A percentile compares a stretch with the other conserved stretches of the same genome.
These are phyloP conservation scores for Fonsecaea nubica DNA, from an alignment of 2,329 filamentous ascomycete species.

Conservation along the genomic window DNA sequence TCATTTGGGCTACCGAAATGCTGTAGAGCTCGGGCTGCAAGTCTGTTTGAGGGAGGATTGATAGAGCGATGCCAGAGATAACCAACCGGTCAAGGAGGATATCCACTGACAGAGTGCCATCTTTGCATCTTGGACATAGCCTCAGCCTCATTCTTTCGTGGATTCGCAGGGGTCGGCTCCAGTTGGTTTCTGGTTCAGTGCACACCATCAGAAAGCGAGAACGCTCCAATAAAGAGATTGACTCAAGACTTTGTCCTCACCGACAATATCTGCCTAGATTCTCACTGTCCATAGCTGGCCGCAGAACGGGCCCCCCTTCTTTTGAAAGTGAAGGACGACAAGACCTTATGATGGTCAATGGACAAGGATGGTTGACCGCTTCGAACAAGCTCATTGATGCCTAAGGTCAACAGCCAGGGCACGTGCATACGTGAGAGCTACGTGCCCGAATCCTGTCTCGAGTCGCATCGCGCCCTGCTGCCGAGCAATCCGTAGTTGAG, in stretches of 20 bases:
- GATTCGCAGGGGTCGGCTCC: neutral
- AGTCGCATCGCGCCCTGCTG: constrained; percentile 1
- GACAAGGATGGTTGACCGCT: constrained; percentile 5
- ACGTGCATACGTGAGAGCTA: constrained; percentile 7
- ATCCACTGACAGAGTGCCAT: neutral
- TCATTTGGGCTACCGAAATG: neutral
- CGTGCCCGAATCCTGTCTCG: constrained; percentile 4
- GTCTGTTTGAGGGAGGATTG: neutral
- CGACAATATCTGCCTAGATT: constrained; percentile 6
- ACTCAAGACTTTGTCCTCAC: constrained; percentile 1
- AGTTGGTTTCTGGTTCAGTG: neutral
- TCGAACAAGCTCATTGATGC: constrained; percentile 7
- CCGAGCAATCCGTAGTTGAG: neutral
- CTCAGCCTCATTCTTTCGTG: neutral
- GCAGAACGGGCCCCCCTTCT: constrained; percentile 10
- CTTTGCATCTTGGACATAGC: neutral
- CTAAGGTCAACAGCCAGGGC: neutral
- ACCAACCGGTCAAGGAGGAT: constrained; percentile 4
- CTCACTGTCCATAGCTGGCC: neutral
- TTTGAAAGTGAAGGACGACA: neutral
- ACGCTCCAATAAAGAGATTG: neutral
- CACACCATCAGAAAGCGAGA: constrained; percentile 6
- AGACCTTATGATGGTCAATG: neutral
- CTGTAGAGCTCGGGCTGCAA: neutral
- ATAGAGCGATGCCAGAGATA: neutral